Percentiles rank a stretch among this genome's conserved stretches.
Conservation (phyloP, 495 filamentous ascomycete genomes). For the Tuber magnatum region DNA sequence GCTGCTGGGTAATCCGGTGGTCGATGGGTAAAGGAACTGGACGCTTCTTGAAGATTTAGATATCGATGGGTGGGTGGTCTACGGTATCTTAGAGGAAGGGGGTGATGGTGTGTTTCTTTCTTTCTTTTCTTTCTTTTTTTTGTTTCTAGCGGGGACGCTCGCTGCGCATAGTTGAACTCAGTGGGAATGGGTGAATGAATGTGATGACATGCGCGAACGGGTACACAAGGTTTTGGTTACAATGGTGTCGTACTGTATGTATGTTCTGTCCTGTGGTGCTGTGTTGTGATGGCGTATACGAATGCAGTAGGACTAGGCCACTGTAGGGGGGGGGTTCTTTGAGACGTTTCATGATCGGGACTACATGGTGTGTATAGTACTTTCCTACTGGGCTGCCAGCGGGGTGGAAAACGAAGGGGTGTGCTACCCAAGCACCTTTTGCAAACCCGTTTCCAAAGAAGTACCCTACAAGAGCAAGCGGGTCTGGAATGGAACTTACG, state of each 20-base stretch:
- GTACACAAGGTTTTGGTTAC: not conserved
- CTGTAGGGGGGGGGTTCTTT: too few relatives aligned
- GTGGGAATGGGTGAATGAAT: not conserved
- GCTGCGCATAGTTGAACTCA: not conserved
- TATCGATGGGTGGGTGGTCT: not conserved
- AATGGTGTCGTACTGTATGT: not conserved
- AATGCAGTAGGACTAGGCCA: not conserved
- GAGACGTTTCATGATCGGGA: conserved; percentile 1
- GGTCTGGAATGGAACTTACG: not conserved
- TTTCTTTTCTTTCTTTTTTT: not conserved
- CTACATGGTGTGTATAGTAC: not conserved
- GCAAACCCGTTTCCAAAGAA: not conserved
- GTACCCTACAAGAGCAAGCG: not conserved
- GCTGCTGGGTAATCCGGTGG: not conserved
- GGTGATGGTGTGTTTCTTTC: not conserved
- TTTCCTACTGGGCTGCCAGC: not conserved
- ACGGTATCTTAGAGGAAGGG: not conserved
- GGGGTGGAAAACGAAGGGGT: not conserved
- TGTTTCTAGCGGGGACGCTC: not conserved
- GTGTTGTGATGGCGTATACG: not conserved
- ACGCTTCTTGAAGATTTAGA: not conserved
- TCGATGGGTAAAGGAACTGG: not conserved
- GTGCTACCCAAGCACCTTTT: not conserved
- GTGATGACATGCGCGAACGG: not conserved
- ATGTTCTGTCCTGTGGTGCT: not conserved